These are phyloP conservation scores for Polytrichum formosum DNA, from an alignment of 225 moss, liverwort and hornwort species.

Conservation along the genomic window DNA sequence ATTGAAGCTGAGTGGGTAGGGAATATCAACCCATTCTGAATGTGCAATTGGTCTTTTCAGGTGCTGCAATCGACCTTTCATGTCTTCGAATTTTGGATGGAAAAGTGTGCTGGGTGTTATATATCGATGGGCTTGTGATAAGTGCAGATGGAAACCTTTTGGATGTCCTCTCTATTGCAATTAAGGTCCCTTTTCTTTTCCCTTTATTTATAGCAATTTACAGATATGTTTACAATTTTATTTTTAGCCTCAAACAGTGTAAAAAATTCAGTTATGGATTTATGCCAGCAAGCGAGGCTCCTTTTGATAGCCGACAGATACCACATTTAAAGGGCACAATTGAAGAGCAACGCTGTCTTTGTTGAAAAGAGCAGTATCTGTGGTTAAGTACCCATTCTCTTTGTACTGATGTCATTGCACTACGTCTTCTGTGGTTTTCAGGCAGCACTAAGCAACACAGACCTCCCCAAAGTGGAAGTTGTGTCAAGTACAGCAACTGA, in stretches of 20 bases:
- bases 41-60: slow-evolving; percentile 33
- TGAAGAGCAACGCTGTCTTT: too few species aligned
- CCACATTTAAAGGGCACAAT: too few species aligned
- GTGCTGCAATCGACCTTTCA: slow-evolving; percentile 80
- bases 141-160: slow-evolving; percentile 91
- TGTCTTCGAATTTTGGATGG: slow-evolving; percentile 69
- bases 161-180: slow-evolving; percentile 79
- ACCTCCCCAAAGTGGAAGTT: slow-evolving; percentile 88
- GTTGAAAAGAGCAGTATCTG: too few species aligned
- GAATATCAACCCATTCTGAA: background rate
- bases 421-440: slow-evolving; percentile 17
- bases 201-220: background rate
- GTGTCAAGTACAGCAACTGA: slow-evolving; percentile 62
- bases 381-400: background rate
- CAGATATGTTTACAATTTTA: too few species aligned
- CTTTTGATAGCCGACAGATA: too few species aligned
- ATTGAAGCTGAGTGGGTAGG: too few species aligned
- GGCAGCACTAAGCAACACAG: slow-evolving; percentile 81
- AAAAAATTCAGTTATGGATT: too few species aligned
- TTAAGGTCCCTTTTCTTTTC: slow-evolving; percentile 50
- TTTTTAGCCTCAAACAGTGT: too few species aligned
- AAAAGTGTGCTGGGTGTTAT: slow-evolving; percentile 81
- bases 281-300: too few species aligned
- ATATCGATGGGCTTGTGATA: slow-evolving; percentile 83
- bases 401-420: slow-evolving; percentile 2